Evolutionary conservation across 257 asterid species (phyloP).

Genomic region (Gardenia jasminoides): DNA sequence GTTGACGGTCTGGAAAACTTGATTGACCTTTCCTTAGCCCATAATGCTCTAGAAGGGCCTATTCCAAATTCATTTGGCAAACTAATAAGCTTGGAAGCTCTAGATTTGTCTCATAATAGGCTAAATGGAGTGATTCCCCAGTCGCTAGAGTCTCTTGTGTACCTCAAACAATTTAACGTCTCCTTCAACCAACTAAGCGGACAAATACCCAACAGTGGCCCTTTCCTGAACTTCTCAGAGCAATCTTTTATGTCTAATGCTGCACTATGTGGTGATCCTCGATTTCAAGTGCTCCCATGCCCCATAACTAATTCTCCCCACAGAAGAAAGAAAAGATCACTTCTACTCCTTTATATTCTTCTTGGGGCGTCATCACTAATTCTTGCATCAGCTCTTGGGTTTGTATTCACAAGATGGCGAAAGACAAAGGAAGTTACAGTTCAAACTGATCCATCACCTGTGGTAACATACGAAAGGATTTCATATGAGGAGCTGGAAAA

Average conservation of each 20-base stretch:
- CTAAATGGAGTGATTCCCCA: conserved; percentile 3
- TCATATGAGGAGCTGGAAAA: conserved; percentile 17
- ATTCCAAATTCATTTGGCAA: conserved; percentile 16
- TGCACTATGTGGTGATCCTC: conserved; percentile 5
- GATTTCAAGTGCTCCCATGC: conserved; percentile 10
- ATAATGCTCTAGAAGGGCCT: conserved; percentile 9
- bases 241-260: conserved; percentile 1
- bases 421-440: neutral
- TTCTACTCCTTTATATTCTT: neutral
- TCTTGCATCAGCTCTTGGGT: neutral
- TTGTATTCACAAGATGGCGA: neutral
- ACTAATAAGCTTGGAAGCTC: conserved; percentile 2
- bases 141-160: conserved; percentile 7
- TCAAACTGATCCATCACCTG: neutral
- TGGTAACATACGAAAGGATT: neutral
- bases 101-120: conserved; percentile 9
- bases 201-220: neutral
- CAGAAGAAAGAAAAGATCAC: neutral
- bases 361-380: neutral
- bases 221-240: neutral
- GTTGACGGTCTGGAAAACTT: neutral
- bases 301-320: neutral
- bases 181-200: conserved; percentile 11
- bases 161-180: conserved; percentile 4
- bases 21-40: neutral